A percentile compares a stretch with the other conserved stretches of the same genome.
These are phyloP conservation scores for Dothidotthia symphoricarpi DNA, from an alignment of 2,329 filamentous ascomycete genomes.

Conservation along the genomic window DNA sequence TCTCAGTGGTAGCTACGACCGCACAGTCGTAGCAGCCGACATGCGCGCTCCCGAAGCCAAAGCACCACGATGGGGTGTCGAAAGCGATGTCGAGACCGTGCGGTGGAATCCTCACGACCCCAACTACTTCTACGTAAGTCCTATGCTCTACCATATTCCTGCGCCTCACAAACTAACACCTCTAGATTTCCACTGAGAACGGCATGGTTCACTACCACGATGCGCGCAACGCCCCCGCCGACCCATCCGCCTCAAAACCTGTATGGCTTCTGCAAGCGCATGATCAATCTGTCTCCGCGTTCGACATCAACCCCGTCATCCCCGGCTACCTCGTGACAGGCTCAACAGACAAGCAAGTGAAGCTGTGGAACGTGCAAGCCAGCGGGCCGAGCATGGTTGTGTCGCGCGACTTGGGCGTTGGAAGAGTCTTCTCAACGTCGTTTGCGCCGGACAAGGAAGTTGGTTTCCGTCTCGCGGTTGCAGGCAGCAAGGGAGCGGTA, in stretches of 20 bases:
- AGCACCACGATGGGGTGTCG: conserved; percentile 83
- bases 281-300: conserved; percentile 85
- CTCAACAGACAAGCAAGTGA: conserved; percentile 90
- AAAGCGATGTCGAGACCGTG: conserved; percentile 91
- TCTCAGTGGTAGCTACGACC: conserved; percentile 90
- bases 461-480: conserved; percentile 86
- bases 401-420: conserved; percentile 86
- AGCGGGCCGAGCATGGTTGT: conserved; percentile 87
- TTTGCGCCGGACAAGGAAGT: conserved; percentile 92
- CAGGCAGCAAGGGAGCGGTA: conserved; percentile 88
- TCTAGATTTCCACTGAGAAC: conserved; percentile 71
- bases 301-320: conserved; percentile 86
- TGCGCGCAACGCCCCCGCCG: conserved; percentile 69
- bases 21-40: conserved; percentile 89
- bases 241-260: conserved; percentile 73
- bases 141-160: not conserved
- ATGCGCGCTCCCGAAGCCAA: conserved; percentile 89
- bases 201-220: conserved; percentile 94
- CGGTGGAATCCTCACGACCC: conserved; percentile 90
- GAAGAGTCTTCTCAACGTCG: conserved; percentile 85
- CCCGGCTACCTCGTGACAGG: conserved; percentile 93
- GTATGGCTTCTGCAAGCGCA: conserved; percentile 96
- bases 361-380: conserved; percentile 88
- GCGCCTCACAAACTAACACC: conserved; percentile 15
- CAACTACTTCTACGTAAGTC: conserved; percentile 82